Evolutionary conservation across 177 flowering plant species (phyloP).

Genomic region (Viscum album): DNA sequence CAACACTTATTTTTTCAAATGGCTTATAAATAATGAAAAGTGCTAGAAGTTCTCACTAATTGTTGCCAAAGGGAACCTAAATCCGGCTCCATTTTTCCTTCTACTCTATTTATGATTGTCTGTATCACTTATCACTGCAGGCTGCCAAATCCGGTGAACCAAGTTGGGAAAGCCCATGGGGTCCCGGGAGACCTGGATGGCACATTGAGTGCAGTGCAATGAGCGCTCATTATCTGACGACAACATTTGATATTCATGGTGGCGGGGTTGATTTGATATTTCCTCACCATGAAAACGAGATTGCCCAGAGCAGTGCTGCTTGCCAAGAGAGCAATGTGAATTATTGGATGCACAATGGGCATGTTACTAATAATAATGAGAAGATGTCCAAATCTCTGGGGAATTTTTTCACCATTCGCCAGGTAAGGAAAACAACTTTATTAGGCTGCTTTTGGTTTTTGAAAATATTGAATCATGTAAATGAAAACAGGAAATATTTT

Average conservation of each 20-base stretch:
- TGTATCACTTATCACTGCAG: conserved; percentile 25
- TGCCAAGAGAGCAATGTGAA: conserved; percentile 54
- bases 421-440: conserved; percentile 40
- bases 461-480: neutral
- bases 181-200: conserved; percentile 98
- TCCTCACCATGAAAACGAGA: conserved; percentile 98
- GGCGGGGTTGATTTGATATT: conserved; percentile 87
- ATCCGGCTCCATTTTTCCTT: neutral
- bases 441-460: neutral
- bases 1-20: too few species aligned
- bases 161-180: conserved; percentile 96
- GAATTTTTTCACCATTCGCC: conserved; percentile 84
- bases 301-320: conserved; percentile 93
- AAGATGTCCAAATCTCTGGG: conserved; percentile 93
- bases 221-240: conserved; percentile 71
- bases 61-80: too few species aligned
- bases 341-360: conserved; percentile 96
- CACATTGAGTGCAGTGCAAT: conserved; percentile 99
- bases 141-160: conserved; percentile 91
- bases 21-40: too few species aligned
- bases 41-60: too few species aligned
- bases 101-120: neutral
- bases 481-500: too few species aligned
- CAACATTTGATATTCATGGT: conserved; percentile 83
- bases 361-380: conserved; percentile 72